Base-by-base conservation (phyloP, 2,329 filamentous ascomycete genomes). In the Ophiostoma populinum region DNA sequence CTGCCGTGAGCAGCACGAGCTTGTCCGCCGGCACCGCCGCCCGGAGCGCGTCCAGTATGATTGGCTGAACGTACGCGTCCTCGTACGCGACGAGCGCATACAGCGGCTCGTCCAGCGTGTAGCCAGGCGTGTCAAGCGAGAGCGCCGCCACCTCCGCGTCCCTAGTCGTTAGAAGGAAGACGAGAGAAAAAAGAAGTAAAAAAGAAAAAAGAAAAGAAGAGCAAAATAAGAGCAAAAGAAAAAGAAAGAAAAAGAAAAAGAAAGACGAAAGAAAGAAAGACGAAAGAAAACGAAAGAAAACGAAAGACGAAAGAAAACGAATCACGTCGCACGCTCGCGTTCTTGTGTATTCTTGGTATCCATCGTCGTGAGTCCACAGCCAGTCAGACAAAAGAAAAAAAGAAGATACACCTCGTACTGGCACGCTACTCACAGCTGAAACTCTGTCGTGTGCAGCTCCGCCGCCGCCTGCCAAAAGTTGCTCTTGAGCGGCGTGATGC, bases 401-500 rank as follows among this genome's bases (percentile, higher is more conserved):
- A 27, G 9, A 26, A 13, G 25, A 19, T 15, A n/a, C n/a, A n/a
- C n/a, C n/a, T n/a, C n/a, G n/a, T 16, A 26, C 18, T 7, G 21
- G 12, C 19, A 28, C 6, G 28, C 25, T 42, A 83, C 80, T 86
- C 70, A 92, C 74, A 92, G 60, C 63, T 78, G 75, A 52, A 93
- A 64, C 62, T 92, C 82, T 46, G 66, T 65, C 49, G 74, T 65
- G 42, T 74, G 61, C 46, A 74, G 62, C 40, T 74, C 64, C 41
- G 70, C 61, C 25, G 63, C 57, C 9, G 70, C 66, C 53, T 87
- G 82, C 70, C 80, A 85, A 55, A 94, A 98, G 55, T 93, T 94
- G 27, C 87, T 86, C 54, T 80, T 81, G 45, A 95, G 56, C 11
- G 87, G 82, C 4, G 90, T 94, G 38, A 98, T 74, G 55, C 81